phyloP scores from a whole-genome alignment of 768 basidiomycete genomes.

The Boletus tylopilopsis region DNA sequence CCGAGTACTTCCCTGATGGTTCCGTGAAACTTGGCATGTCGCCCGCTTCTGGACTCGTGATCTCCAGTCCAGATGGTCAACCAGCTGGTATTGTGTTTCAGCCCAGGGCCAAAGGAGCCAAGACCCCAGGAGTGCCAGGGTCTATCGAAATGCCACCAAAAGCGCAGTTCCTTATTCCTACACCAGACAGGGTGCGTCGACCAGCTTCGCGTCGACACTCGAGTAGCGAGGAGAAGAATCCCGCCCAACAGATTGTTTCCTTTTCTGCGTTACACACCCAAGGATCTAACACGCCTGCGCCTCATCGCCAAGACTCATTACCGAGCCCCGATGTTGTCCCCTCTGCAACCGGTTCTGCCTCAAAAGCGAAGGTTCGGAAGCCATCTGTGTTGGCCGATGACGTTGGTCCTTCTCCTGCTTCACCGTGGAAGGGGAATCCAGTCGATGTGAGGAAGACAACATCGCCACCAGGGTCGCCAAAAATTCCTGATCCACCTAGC shows the following conservation, averaged over 20 bases:
- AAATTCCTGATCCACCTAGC: slow-evolving; percentile 20
- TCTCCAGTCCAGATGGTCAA: slow-evolving; percentile 90
- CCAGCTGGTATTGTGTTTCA: slow-evolving; percentile 97
- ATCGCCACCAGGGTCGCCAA: slow-evolving; percentile 35
- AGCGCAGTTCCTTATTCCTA: slow-evolving; percentile 32
- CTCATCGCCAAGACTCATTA: slow-evolving; percentile 24
- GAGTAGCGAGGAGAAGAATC: slow-evolving; percentile 26
- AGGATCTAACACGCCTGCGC: slow-evolving; percentile 6
- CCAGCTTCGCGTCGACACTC: slow-evolving; percentile 27
- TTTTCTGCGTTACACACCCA: slow-evolving; percentile 29
- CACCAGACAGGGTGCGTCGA: slow-evolving; percentile 26
- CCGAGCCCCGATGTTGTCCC: slow-evolving; percentile 21
- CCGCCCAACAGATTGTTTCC: slow-evolving; percentile 23
- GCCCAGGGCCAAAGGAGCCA: slow-evolving; percentile 51
- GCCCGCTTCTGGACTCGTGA: slow-evolving; percentile 81
- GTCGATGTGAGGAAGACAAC: slow-evolving; percentile 30
- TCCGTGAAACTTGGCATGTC: slow-evolving; percentile 70
- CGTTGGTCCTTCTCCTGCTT: slow-evolving; percentile 3
- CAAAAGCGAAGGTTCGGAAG: slow-evolving; percentile 27
- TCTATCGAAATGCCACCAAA: slow-evolving; percentile 49
- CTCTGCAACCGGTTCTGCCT: neutral
- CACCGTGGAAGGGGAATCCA: slow-evolving; percentile 25
- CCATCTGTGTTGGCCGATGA: slow-evolving; percentile 32
- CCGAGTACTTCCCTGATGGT: slow-evolving; percentile 63
- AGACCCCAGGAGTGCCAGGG: slow-evolving; percentile 26